phyloP scores from a whole-genome alignment of 2,329 filamentous ascomycete species.

The Hyphodiscus sp. region DNA sequence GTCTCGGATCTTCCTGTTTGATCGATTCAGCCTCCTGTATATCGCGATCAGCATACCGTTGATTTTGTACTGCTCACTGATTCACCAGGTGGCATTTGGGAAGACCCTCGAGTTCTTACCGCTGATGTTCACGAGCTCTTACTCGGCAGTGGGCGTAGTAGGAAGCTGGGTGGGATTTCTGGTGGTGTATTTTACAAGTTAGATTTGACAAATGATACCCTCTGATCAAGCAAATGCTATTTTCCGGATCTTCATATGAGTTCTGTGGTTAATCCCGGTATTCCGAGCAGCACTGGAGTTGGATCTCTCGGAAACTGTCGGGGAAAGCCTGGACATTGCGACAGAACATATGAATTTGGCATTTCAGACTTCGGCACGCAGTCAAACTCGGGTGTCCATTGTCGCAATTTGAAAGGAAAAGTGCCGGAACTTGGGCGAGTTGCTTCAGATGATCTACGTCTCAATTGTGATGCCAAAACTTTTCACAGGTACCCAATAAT shows the following conservation, averaged over 20 bases:
- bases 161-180: conserved; percentile 94
- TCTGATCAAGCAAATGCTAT: background rate
- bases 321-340: background rate
- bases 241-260: background rate
- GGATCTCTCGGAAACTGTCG: too few species aligned
- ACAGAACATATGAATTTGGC: background rate
- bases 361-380: background rate
- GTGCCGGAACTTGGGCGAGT: background rate
- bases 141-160: conserved; percentile 88
- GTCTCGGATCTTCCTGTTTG: conserved; percentile 80
- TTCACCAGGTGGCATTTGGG: conserved; percentile 81
- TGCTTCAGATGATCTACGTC: background rate
- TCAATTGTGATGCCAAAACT: background rate
- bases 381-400: background rate
- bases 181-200: conserved; percentile 72
- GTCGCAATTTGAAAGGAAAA: background rate
- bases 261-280: background rate
- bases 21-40: conserved; percentile 85
- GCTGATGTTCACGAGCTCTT: conserved; percentile 94
- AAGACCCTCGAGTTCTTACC: conserved; percentile 82
- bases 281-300: background rate
- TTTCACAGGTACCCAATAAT: background rate
- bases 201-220: conserved; percentile 16
- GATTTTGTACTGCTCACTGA: conserved; percentile 78
- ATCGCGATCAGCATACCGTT: conserved; percentile 84